Evolutionary conservation across 192 early-diverging fungal species (phyloP).

Genomic region (Rhizoclosmatium globosum): DNA sequence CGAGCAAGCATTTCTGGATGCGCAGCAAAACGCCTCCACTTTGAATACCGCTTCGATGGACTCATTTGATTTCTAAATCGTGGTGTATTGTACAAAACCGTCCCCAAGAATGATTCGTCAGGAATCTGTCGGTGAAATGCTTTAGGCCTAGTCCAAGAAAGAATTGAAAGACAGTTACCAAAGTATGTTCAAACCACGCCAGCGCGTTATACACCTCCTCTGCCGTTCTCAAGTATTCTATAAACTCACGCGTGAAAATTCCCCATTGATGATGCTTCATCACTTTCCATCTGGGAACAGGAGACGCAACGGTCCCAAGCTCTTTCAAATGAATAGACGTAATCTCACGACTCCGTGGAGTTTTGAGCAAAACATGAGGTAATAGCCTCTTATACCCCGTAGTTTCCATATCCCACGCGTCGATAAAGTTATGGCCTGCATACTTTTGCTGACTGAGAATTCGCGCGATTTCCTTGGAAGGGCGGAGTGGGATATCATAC

Average conservation of each 20-base stretch:
- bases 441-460: conserved; percentile 26
- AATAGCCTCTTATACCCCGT: conserved; percentile 4
- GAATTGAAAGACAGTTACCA: neutral
- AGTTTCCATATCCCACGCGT: conserved; percentile 47
- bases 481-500: conserved; percentile 53
- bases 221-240: conserved; percentile 34
- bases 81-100: conserved; percentile 41
- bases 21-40: conserved; percentile 20
- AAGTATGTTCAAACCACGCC: conserved; percentile 43
- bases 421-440: conserved; percentile 45
- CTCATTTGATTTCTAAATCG: conserved; percentile 28
- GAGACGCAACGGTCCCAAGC: conserved; percentile 37
- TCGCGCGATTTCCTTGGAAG: conserved; percentile 44
- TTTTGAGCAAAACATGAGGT: neutral
- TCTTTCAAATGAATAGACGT: conserved; percentile 18
- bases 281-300: conserved; percentile 40
- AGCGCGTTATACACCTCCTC: conserved; percentile 27
- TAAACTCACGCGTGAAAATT: conserved; percentile 41
- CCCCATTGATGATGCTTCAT: conserved; percentile 52
- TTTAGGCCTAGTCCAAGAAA: neutral
- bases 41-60: conserved; percentile 36
- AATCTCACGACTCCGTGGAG: conserved; percentile 5
- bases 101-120: conserved; percentile 46
- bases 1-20: conserved; percentile 35
- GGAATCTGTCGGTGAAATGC: conserved; percentile 31